Evolutionary conservation across 192 early-diverging fungal genomes (phyloP).

Genomic region (Hyaloraphidium curvatum): DNA sequence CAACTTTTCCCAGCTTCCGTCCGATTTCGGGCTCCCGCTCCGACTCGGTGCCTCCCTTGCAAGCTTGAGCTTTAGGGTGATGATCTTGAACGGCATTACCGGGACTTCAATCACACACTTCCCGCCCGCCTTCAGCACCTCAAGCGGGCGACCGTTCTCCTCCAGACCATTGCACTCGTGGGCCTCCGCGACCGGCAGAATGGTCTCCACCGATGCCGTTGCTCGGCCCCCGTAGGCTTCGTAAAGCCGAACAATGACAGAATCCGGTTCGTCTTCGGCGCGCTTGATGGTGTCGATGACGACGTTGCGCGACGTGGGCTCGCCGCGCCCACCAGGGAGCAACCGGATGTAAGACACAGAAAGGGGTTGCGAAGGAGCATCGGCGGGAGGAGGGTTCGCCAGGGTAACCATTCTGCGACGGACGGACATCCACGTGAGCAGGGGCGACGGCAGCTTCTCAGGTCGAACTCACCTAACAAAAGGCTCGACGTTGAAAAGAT

Average conservation of each 20-base stretch:
- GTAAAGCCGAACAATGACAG: slow-evolving; percentile 65
- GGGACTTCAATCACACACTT: slow-evolving; percentile 19
- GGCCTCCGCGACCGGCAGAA: slow-evolving; percentile 24
- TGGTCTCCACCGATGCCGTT: slow-evolving; percentile 17
- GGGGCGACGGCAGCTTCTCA: background rate
- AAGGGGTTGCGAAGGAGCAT: slow-evolving; percentile 8
- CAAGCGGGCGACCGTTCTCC: slow-evolving; percentile 32
- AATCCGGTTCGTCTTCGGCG: slow-evolving; percentile 50
- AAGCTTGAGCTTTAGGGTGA: too few species aligned
- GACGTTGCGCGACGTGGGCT: slow-evolving; percentile 40
- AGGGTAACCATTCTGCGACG: background rate
- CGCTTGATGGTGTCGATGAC: slow-evolving; percentile 82
- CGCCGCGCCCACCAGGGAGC: too few species aligned
- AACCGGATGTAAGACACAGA: slow-evolving; percentile 17
- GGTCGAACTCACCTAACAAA: slow-evolving; percentile 16
- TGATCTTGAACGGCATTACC: slow-evolving; percentile 43
- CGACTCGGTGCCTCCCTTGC: too few species aligned
- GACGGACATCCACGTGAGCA: background rate
- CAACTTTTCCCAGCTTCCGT: too few species aligned
- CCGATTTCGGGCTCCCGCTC: too few species aligned
- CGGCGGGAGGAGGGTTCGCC: slow-evolving; percentile 9
- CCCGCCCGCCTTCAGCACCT: slow-evolving; percentile 13
- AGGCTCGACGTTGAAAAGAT: slow-evolving; percentile 77
- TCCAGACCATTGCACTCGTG: slow-evolving; percentile 61
- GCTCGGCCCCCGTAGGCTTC: slow-evolving; percentile 83